These are phyloP conservation scores for Calonectria multiphialidica DNA, from an alignment of 2,329 filamentous ascomycete genomes.

Conservation along the genomic window DNA sequence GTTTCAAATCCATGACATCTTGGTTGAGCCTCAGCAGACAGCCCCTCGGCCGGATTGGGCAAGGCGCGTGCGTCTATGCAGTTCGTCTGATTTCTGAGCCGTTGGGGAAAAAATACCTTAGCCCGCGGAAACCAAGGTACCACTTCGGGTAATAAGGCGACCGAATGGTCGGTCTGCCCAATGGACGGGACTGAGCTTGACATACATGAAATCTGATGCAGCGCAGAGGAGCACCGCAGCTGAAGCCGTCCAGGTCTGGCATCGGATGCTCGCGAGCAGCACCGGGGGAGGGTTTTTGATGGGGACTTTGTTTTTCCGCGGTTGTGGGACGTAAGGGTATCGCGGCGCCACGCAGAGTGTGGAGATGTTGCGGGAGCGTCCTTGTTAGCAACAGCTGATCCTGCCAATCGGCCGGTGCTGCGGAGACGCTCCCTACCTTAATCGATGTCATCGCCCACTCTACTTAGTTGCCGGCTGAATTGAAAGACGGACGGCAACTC, in stretches of 20 bases:
- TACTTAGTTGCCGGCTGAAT: background rate
- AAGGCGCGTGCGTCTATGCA: conserved; percentile 2
- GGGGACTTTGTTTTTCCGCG: background rate
- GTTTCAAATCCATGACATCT: background rate
- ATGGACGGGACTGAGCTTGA: conserved; percentile 5
- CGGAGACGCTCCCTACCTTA: conserved; percentile 7
- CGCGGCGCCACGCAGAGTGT: conserved; percentile 7
- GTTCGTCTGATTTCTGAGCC: conserved; percentile 1
- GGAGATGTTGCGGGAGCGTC: conserved; percentile 8
- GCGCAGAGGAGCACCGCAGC: background rate
- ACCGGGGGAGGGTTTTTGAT: background rate
- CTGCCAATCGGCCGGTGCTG: conserved; percentile 5
- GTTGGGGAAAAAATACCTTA: background rate
- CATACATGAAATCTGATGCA: conserved; percentile 2
- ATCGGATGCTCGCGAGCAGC: background rate
- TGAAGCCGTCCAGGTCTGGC: background rate
- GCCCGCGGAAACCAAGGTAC: background rate
- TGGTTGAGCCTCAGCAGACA: conserved; percentile 3
- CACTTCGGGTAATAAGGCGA: background rate
- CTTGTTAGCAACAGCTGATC: conserved; percentile 4
- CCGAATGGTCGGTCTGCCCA: conserved; percentile 1
- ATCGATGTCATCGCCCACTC: conserved; percentile 7
- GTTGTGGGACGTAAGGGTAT: conserved; percentile 5
- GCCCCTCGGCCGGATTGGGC: conserved; percentile 1
- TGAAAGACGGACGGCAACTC: background rate